These are phyloP conservation scores for Cyanophora paradoxa DNA, from an alignment of 78 protist species.

Conservation along the genomic window DNA sequence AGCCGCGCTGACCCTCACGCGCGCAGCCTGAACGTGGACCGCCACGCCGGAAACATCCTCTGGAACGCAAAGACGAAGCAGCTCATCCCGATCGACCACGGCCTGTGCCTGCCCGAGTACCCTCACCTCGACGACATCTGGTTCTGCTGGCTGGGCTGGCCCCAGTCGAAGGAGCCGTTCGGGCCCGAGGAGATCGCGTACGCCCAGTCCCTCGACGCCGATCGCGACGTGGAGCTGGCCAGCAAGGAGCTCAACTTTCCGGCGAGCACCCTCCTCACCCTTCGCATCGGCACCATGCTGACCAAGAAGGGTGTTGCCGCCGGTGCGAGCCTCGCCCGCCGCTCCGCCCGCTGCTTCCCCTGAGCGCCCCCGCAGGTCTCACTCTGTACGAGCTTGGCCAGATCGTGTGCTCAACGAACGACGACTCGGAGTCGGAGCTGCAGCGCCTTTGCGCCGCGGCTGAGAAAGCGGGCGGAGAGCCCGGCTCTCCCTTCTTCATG, in stretches of 20 bases:
- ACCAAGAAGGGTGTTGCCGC: not conserved
- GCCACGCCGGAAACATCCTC: conserved; percentile 2
- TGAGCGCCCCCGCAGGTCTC: no score
- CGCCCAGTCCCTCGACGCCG: not conserved
- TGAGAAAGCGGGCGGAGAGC: no score
- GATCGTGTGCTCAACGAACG: not conserved
- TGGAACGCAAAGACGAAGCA: not conserved
- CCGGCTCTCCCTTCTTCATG: no score
- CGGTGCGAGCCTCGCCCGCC: no score
- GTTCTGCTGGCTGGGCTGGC: not conserved
- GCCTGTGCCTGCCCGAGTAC: not conserved
- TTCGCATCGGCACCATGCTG: not conserved
- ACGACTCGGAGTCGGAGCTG: not conserved
- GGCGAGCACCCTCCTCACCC: not conserved
- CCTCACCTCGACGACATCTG: not conserved
- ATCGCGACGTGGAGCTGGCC: not conserved
- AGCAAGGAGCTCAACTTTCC: not conserved
- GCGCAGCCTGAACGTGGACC: not conserved
- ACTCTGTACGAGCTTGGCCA: not conserved
- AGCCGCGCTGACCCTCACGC: no score
- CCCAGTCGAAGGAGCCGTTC: not conserved
- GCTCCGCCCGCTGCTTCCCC: no score
- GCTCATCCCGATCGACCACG: conserved; percentile 13
- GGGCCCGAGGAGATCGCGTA: not conserved
- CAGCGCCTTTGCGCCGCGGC: no score